Evolutionary conservation across 352 stramenopile species (phyloP).

Genomic region (Phytophthora citricola): DNA sequence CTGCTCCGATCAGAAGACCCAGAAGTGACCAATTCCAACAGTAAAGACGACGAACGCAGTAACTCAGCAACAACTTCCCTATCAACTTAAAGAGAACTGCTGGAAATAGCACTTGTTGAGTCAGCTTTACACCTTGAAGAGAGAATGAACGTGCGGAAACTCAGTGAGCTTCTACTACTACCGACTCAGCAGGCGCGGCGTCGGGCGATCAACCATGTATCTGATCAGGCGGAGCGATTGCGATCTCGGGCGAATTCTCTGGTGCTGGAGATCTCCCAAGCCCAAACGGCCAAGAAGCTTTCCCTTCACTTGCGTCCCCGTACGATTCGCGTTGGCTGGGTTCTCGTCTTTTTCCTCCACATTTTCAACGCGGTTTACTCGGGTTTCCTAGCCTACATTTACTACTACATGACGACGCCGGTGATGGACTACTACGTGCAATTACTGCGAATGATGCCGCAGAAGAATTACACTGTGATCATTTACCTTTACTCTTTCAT

Average conservation of each 20-base stretch:
- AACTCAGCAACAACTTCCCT: no score
- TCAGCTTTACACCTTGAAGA: not conserved
- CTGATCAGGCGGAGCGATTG: conserved; percentile 21
- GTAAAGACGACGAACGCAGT: not conserved
- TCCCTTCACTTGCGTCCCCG: conserved; percentile 19
- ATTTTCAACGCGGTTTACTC: conserved; percentile 38
- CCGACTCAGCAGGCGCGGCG: conserved; percentile 5
- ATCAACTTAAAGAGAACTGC: no score
- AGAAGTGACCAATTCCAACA: not conserved
- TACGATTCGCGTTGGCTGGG: conserved; percentile 29
- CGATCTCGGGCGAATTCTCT: conserved; percentile 24
- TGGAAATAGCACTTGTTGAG: no score
- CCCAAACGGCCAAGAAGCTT: conserved; percentile 27
- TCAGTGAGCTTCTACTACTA: conserved; percentile 9
- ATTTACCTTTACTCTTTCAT: conserved; percentile 34
- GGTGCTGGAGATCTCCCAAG: conserved; percentile 26
- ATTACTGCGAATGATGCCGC: conserved; percentile 40
- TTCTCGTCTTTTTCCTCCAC: conserved; percentile 37
- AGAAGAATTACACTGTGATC: conserved; percentile 31
- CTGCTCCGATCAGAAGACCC: conserved; percentile 2
- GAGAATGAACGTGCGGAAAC: conserved; percentile 16
- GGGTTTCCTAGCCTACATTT: conserved; percentile 29
- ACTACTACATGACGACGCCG: conserved; percentile 34
- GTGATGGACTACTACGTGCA: conserved; percentile 40
- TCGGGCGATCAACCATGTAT: conserved; percentile 17